Evolutionary conservation across 306 rosid species (phyloP).

Genomic region (Cucumis cinereus): DNA sequence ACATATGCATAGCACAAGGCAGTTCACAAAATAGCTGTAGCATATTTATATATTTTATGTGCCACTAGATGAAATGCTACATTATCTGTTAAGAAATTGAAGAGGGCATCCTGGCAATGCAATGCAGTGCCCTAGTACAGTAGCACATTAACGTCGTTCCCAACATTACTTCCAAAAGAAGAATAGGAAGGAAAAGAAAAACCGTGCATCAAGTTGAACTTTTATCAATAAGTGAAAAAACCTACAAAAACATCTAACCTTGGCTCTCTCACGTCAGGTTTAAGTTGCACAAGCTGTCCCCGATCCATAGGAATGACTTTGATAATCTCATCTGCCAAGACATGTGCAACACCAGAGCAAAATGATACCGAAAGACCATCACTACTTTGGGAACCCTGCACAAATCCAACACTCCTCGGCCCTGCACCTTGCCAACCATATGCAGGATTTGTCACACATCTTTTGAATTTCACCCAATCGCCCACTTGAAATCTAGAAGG

Average conservation of each 20-base stretch:
- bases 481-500: slow-evolving; percentile 72
- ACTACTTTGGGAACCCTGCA: slow-evolving; percentile 65
- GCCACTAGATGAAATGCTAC: background rate
- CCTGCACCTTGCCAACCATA: slow-evolving; percentile 92
- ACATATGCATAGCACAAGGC: background rate
- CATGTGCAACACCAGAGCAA: slow-evolving; percentile 89
- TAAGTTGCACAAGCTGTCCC: slow-evolving; percentile 94
- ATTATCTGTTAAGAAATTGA: background rate
- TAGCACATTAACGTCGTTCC: background rate
- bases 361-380: slow-evolving; percentile 75
- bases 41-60: background rate
- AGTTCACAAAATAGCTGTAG: background rate
- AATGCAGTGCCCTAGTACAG: background rate
- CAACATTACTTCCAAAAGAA: background rate
- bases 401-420: slow-evolving; percentile 88
- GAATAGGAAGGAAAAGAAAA: background rate
- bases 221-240: background rate
- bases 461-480: slow-evolving; percentile 90
- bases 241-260: slow-evolving; percentile 31
- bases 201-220: background rate
- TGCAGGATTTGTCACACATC: slow-evolving; percentile 58
- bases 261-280: slow-evolving; percentile 79
- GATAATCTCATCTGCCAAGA: slow-evolving; percentile 69
- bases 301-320: slow-evolving; percentile 90
- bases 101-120: background rate